Percentiles rank a stretch among this genome's conserved stretches.
These are phyloP conservation scores for Elsinoe australis DNA, from an alignment of 2,329 filamentous ascomycete genomes.

Conservation along the genomic window DNA sequence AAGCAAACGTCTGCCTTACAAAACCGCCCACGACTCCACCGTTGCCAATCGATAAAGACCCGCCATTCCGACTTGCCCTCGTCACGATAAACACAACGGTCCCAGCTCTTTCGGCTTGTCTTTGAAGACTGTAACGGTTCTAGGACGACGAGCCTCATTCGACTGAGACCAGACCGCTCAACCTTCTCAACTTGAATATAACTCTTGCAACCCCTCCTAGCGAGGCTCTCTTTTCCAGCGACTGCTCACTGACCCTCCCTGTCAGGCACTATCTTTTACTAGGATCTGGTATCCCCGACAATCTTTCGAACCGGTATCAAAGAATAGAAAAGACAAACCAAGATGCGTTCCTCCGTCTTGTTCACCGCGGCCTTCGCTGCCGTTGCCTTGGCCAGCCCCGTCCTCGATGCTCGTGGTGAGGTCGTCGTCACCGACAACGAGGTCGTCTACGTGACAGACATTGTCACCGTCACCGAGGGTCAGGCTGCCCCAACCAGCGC, in stretches of 20 bases:
- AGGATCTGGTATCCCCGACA: conserved; percentile 23
- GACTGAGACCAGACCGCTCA: conserved; percentile 12
- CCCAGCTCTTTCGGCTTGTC: conserved; percentile 17
- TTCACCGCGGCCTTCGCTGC: conserved; percentile 32
- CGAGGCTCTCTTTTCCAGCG: conserved; percentile 19
- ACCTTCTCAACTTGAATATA: conserved; percentile 14
- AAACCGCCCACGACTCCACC: conserved; percentile 1
- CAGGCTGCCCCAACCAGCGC: conserved; percentile 20
- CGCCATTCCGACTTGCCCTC: conserved; percentile 10
- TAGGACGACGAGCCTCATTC: conserved; percentile 6
- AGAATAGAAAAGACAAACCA: conserved; percentile 22
- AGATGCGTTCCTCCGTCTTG: conserved; percentile 32
- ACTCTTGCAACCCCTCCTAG: conserved; percentile 15
- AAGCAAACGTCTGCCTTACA: conserved; percentile 10
- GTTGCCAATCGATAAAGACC: conserved; percentile 19
- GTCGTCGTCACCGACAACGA: conserved; percentile 27
- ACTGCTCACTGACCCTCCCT: conserved; percentile 19
- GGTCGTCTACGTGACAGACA: conserved; percentile 28
- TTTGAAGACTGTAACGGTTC: conserved; percentile 13
- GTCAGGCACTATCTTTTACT: conserved; percentile 19
- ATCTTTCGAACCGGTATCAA: conserved; percentile 19
- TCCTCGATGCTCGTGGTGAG: conserved; percentile 24
- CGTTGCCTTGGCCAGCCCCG: conserved; percentile 31
- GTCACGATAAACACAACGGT: conserved; percentile 17
- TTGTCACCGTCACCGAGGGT: conserved; percentile 31